phyloP scores from a whole-genome alignment of 192 early-diverging fungal species.

The Umbelopsis sp. region DNA sequence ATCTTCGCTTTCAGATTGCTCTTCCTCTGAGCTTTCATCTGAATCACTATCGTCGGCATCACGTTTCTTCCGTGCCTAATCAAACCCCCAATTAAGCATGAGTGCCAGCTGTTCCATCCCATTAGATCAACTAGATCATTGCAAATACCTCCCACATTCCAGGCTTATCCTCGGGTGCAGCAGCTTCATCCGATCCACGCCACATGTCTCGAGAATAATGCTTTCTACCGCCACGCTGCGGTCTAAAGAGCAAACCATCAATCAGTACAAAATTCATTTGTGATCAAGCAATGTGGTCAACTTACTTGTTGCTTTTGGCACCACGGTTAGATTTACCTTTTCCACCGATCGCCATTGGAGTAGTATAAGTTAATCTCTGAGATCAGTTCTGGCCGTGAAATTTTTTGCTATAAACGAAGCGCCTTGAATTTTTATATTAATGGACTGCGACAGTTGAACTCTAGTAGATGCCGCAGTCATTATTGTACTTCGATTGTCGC shows the following conservation, averaged over 20 bases:
- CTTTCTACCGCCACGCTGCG: conserved; percentile 27
- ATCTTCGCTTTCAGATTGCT: neutral
- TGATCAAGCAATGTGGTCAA: neutral
- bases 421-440: too few species aligned
- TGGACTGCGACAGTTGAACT: too few species aligned
- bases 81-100: neutral
- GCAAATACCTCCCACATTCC: conserved; percentile 19
- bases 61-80: conserved; percentile 9
- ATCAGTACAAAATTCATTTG: neutral
- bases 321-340: neutral
- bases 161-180: neutral
- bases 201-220: conserved; percentile 16
- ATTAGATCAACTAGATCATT: neutral
- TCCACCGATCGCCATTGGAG: neutral
- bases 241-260: neutral
- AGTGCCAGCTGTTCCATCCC: neutral
- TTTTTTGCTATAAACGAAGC: too few species aligned
- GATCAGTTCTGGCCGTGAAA: too few species aligned
- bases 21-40: conserved; percentile 1
- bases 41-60: conserved; percentile 9
- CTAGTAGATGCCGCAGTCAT: too few species aligned
- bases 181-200: neutral
- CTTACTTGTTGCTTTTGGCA: conserved; percentile 6
- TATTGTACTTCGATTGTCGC: too few species aligned
- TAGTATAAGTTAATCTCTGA: too few species aligned